phyloP scores from a whole-genome alignment of 768 basidiomycete species.

The Rhizopogon vulgaris region DNA sequence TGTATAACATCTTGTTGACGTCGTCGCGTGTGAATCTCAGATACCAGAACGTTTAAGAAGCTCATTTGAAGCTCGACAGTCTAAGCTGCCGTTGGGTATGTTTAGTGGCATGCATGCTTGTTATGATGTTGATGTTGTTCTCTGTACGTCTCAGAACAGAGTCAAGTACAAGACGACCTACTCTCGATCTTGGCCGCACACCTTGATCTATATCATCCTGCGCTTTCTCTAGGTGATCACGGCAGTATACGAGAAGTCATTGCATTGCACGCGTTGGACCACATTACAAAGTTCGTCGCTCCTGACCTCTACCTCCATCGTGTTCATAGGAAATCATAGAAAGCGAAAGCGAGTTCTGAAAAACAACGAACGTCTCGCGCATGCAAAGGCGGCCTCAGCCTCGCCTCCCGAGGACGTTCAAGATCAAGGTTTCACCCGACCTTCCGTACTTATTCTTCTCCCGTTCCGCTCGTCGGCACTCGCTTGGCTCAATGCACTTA shows the following conservation, averaged over 20 bases:
- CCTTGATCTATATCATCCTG: slow-evolving; percentile 72
- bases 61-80: slow-evolving; percentile 50
- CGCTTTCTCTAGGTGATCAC: slow-evolving; percentile 58
- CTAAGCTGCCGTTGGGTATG: slow-evolving; percentile 48
- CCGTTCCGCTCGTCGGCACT: slow-evolving; percentile 90
- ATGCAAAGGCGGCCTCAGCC: slow-evolving; percentile 51
- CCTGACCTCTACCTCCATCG: not conserved
- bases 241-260: slow-evolving; percentile 60
- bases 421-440: slow-evolving; percentile 97
- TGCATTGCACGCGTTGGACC: slow-evolving; percentile 79
- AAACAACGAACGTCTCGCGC: slow-evolving; percentile 88
- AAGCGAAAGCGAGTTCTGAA: slow-evolving; percentile 87
- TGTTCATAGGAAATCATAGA: slow-evolving; percentile 35
- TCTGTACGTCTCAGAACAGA: slow-evolving; percentile 33
- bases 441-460: slow-evolving; percentile 85
- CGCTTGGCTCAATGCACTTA: slow-evolving; percentile 76
- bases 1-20: not conserved
- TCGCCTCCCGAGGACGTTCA: slow-evolving; percentile 70
- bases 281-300: slow-evolving; percentile 69
- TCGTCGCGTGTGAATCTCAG: slow-evolving; percentile 24
- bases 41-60: slow-evolving; percentile 50
- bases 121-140: not conserved
- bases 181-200: slow-evolving; percentile 61
- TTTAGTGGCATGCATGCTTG: not conserved
- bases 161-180: slow-evolving; percentile 57